Conservation (phyloP, 495 filamentous ascomycete species). For the Cercophora scortea region DNA sequence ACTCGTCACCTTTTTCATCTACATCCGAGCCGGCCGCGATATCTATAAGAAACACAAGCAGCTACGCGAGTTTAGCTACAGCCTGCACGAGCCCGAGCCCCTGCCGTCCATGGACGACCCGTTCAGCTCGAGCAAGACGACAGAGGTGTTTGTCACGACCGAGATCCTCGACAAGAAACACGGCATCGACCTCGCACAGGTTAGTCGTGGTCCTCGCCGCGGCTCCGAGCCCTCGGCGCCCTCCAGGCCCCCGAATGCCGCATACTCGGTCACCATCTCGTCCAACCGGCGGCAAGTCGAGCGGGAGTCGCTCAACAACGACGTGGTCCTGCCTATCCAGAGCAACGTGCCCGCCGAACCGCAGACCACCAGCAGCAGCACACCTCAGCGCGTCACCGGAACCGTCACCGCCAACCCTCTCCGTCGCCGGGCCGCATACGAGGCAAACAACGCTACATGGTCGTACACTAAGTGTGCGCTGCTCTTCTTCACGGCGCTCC, state of each 20-base stretch:
- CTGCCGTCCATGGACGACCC: conserved; percentile 34
- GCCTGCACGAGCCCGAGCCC: conserved; percentile 33
- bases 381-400: not conserved
- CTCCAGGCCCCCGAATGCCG: conserved; percentile 14
- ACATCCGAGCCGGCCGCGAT: conserved; percentile 59
- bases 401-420: not conserved
- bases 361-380: not conserved
- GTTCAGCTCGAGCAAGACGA: conserved; percentile 49
- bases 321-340: conserved; percentile 13
- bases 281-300: conserved; percentile 17
- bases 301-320: conserved; percentile 5
- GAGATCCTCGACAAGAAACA: conserved; percentile 21
- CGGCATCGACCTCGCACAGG: conserved; percentile 15
- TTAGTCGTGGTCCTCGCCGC: conserved; percentile 12
- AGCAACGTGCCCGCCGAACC: conserved; percentile 7
- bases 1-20: conserved; percentile 62
- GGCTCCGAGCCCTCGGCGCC: conserved; percentile 1
- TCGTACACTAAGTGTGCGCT: conserved; percentile 77
- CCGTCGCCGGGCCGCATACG: conserved; percentile 17
- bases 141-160: conserved; percentile 44
- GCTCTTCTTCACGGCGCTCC: conserved; percentile 75
- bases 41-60: conserved; percentile 54
- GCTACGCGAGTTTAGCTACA: conserved; percentile 35
- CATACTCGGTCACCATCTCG: conserved; percentile 42
- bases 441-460: conserved; percentile 54